Conservation (phyloP, 139 green algal species). For the Chlamydomonas schloesseri region DNA sequence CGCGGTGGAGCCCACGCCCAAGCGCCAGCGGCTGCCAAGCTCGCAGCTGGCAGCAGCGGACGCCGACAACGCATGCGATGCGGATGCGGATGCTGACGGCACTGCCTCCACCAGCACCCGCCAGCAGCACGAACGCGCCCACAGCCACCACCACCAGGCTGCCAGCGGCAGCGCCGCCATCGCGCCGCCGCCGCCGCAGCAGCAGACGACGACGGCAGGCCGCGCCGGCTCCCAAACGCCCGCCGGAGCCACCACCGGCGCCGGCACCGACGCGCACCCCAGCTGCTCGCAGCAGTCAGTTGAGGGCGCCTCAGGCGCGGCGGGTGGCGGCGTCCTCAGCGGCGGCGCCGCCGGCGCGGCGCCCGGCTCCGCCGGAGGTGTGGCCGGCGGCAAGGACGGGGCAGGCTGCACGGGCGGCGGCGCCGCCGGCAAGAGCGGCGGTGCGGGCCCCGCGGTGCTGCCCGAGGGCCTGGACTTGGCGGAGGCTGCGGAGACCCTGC, state of each 20-base stretch:
- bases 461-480: background rate
- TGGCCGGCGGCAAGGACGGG: background rate
- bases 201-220: too few relatives aligned
- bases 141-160: background rate
- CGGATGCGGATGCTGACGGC: too few relatives aligned
- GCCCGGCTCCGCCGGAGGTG: background rate
- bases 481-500: background rate
- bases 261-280: background rate
- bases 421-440: background rate
- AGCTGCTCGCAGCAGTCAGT: conserved; percentile 14
- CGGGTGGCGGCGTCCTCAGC: background rate
- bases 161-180: background rate
- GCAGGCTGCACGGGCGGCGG: background rate
- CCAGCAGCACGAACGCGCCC: background rate
- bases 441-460: background rate
- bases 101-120: background rate
- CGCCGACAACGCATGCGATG: background rate
- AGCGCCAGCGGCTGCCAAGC: conserved; percentile 8
- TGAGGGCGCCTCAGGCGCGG: background rate
- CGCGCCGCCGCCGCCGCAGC: too few relatives aligned
- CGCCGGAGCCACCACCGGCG: too few relatives aligned
- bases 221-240: too few relatives aligned
- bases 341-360: background rate
- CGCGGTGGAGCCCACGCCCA: background rate
- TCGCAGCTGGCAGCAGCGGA: background rate